phyloP scores from a whole-genome alignment of 2,329 filamentous ascomycete species.

The Exophiala spinifera region DNA sequence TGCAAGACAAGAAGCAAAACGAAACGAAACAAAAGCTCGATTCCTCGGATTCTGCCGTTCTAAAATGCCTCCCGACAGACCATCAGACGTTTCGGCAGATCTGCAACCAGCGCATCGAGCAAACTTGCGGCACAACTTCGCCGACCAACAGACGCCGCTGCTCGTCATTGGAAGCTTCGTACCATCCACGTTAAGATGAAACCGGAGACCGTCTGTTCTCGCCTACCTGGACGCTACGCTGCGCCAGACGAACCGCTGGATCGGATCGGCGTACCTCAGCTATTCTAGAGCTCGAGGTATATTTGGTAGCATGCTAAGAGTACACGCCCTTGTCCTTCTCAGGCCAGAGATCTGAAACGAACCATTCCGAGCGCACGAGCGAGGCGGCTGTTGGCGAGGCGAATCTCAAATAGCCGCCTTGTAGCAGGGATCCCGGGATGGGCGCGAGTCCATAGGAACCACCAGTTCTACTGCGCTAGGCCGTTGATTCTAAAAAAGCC shows the following conservation, averaged over 20 bases:
- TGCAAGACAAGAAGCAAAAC: conserved; percentile 2
- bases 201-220: conserved; percentile 11
- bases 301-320: conserved; percentile 11
- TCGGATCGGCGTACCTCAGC: not conserved
- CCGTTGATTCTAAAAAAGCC: too few relatives aligned
- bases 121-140: conserved; percentile 11
- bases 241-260: conserved; percentile 2
- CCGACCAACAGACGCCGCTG: not conserved
- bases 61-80: conserved; percentile 4
- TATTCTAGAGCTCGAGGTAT: conserved; percentile 4
- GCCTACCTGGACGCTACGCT: not conserved
- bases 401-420: conserved; percentile 23
- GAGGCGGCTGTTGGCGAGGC: conserved; percentile 19
- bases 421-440: conserved; percentile 10
- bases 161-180: conserved; percentile 10
- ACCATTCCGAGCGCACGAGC: conserved; percentile 10
- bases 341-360: conserved; percentile 7
- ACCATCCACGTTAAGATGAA: conserved; percentile 14
- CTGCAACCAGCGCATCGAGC: conserved; percentile 14
- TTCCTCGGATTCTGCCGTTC: conserved; percentile 11
- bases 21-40: conserved; percentile 1
- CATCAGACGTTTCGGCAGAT: conserved; percentile 3
- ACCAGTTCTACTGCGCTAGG: too few relatives aligned
- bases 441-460: not conserved
- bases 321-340: too few relatives aligned